Percentiles rank a stretch among this genome's conserved stretches.
These are phyloP conservation scores for Suillus spraguei DNA, from an alignment of 768 basidiomycete species.

Conservation along the genomic window DNA sequence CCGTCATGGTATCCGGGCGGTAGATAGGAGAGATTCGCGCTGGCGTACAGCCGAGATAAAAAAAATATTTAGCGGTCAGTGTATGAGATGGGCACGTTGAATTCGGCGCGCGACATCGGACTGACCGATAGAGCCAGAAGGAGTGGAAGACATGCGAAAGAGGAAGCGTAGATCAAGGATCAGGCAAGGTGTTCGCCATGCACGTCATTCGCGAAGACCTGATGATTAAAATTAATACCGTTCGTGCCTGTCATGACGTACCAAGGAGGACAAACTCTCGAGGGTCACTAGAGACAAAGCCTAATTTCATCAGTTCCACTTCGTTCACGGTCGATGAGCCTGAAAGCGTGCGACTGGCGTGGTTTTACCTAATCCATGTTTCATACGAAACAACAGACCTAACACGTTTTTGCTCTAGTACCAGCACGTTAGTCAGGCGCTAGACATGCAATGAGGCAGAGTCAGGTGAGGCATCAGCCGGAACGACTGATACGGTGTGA, in stretches of 20 bases:
- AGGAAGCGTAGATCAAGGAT: slow-evolving; percentile 20
- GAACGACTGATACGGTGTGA: neutral
- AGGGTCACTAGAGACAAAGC: slow-evolving; percentile 24
- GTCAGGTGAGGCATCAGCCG: slow-evolving; percentile 8
- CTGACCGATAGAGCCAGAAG: slow-evolving; percentile 15
- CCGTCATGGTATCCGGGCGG: slow-evolving; percentile 21
- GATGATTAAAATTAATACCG: slow-evolving; percentile 15
- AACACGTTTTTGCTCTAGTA: neutral
- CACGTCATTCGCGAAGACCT: slow-evolving; percentile 12
- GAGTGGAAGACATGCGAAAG: slow-evolving; percentile 18
- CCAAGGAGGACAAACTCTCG: slow-evolving; percentile 18
- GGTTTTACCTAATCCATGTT: slow-evolving; percentile 3
- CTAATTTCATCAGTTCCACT: slow-evolving; percentile 18
- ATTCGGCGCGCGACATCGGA: slow-evolving; percentile 15
- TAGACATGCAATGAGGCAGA: slow-evolving; percentile 7
- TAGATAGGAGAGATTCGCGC: slow-evolving; percentile 20
- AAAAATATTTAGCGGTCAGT: slow-evolving; percentile 15
- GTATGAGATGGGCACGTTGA: slow-evolving; percentile 19
- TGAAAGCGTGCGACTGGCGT: slow-evolving; percentile 14
- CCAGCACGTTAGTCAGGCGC: neutral
- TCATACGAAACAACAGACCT: neutral
- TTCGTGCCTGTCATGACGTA: slow-evolving; percentile 33
- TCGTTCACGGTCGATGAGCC: slow-evolving; percentile 14
- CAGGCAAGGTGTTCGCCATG: slow-evolving; percentile 16
- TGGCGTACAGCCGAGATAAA: slow-evolving; percentile 25